Evolutionary conservation across 1,139 yeast genomes (phyloP), one percentile per base, ranked within the genome.

Genomic region (Sugiyamaella novakii): DNA sequence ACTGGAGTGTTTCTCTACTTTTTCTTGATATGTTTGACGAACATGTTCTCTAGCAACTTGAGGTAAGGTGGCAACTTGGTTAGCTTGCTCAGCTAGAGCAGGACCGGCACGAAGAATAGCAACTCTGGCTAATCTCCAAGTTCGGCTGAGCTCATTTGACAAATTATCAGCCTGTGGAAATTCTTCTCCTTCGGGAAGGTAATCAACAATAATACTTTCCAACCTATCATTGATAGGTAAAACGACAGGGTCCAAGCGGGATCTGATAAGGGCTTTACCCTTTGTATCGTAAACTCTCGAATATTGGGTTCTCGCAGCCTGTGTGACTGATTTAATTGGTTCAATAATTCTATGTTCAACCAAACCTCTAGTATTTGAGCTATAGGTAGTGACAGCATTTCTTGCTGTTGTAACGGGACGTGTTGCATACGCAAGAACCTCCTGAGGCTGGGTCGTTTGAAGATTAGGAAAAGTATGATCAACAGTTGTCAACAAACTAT

Each of bases 181-280:
- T 43, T 68, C 66, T 46, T 73, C 73, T 21, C 70, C 71, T 19
- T 69, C 70, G n/a, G 87, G 86, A 34, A 78, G 69, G 57, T 71
- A 71, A 27, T 65, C 67, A 41, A 68, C 63, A 37, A 81, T 73
- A 33, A 72, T 58, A 5, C 70, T 65, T 56, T 78, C 82, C 52
- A 85, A 64, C 37, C 73, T 69, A 41, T 73, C 68, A 66, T 86
- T 87, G 35, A 82, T 47, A 15, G 91, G 89, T 40, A 69, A 73
- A 39, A 84, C 70, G 14, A 83, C 37, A 3, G 88, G 87, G 61
- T 86, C 91, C 25, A 81, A 65, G 37, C 78, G 76, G 15, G 83
- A 72, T 55, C 85, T 73, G 37, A 85, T 60, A 41, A 81, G 64
- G 33, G 85, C 84, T 59, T 79, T 80, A 14, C 87, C 87, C 35